phyloP scores from a whole-genome alignment of 768 basidiomycete species.

The Podaxis carcinomalis region DNA sequence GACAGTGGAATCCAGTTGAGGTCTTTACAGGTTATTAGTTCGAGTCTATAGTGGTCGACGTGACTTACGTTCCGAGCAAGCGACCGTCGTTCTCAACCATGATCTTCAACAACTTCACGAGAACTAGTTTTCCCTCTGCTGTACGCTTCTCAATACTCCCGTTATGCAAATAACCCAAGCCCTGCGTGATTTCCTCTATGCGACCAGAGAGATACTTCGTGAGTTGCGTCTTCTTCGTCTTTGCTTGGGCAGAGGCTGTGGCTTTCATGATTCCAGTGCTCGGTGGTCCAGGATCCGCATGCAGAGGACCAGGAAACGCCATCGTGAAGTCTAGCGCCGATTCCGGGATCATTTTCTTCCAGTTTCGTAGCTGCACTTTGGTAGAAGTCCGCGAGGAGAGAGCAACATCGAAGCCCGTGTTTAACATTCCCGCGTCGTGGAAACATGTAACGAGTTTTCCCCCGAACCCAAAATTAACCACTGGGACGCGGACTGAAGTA shows the following conservation, averaged over 20 bases:
- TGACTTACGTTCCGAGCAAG: conserved; percentile 76
- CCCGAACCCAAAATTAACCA: conserved; percentile 92
- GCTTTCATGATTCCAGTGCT: conserved; percentile 68
- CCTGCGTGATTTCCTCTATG: conserved; percentile 72
- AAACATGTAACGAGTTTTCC: conserved; percentile 89
- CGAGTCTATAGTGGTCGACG: not conserved
- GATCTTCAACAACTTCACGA: conserved; percentile 70
- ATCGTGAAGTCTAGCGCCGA: conserved; percentile 48
- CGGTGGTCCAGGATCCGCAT: conserved; percentile 67
- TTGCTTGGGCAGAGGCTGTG: conserved; percentile 57
- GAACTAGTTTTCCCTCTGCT: conserved; percentile 71
- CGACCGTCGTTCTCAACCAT: conserved; percentile 90
- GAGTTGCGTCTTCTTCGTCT: conserved; percentile 81
- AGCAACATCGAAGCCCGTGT: conserved; percentile 75
- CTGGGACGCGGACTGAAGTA: conserved; percentile 66
- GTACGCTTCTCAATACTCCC: conserved; percentile 44
- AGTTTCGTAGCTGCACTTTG: conserved; percentile 58
- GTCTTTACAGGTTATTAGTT: conserved; percentile 22
- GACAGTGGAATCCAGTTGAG: conserved; percentile 70
- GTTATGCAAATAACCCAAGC: conserved; percentile 59
- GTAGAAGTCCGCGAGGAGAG: conserved; percentile 68
- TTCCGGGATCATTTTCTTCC: conserved; percentile 70
- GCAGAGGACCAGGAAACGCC: conserved; percentile 83
- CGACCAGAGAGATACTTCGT: conserved; percentile 74
- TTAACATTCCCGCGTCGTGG: conserved; percentile 62